Evolutionary conservation across 805 yeast species (phyloP).

Genomic region (Suhomyces xylopsoci): DNA sequence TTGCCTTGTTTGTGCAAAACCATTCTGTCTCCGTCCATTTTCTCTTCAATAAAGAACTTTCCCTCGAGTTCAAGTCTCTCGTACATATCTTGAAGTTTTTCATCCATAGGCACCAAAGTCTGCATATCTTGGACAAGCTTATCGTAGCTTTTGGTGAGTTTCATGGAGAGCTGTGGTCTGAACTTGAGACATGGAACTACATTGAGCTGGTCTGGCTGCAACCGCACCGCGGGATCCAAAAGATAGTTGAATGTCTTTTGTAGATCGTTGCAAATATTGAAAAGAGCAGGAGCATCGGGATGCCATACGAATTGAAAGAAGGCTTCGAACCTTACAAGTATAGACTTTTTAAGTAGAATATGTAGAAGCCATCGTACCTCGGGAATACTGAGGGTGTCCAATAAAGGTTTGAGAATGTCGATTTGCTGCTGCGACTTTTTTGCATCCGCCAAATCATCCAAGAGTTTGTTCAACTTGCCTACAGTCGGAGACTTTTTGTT

Average conservation of each 20-base stretch:
- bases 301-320: slow-evolving; percentile 64
- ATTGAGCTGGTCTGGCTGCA: slow-evolving; percentile 39
- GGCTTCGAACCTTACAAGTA: slow-evolving; percentile 62
- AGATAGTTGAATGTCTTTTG: slow-evolving; percentile 56
- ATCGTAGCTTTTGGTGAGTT: slow-evolving; percentile 48
- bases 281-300: slow-evolving; percentile 68
- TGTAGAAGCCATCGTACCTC: slow-evolving; percentile 71
- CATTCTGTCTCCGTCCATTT: slow-evolving; percentile 90
- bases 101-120: slow-evolving; percentile 22
- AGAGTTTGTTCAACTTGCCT: slow-evolving; percentile 24
- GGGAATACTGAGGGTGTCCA: slow-evolving; percentile 51
- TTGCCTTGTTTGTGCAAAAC: slow-evolving; percentile 62
- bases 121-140: slow-evolving; percentile 48
- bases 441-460: slow-evolving; percentile 27
- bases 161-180: slow-evolving; percentile 72
- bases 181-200: slow-evolving; percentile 55
- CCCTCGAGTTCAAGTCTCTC: slow-evolving; percentile 12
- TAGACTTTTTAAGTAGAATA: slow-evolving; percentile 56
- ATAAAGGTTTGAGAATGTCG: slow-evolving; percentile 46
- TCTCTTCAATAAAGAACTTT: slow-evolving; percentile 75
- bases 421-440: slow-evolving; percentile 35
- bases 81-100: slow-evolving; percentile 16
- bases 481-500: slow-evolving; percentile 16
- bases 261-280: slow-evolving; percentile 63
- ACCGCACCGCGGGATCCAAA: slow-evolving; percentile 44